Base-by-base conservation (phyloP, 2,329 filamentous ascomycete genomes). In the Cryphonectria japonica region DNA sequence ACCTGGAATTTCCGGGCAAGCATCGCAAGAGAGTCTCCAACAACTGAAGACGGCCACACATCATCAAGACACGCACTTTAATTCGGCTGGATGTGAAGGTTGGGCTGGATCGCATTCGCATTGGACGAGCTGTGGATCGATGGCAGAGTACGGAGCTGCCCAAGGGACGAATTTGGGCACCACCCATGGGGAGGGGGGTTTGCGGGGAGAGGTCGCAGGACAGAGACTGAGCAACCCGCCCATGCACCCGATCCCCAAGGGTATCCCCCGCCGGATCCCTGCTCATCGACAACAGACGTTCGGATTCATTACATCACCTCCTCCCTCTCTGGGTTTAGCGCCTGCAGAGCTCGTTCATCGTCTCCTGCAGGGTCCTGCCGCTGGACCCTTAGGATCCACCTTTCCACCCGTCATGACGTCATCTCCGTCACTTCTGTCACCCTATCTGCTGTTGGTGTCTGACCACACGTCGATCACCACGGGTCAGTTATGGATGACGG, bases 1-100 rank as follows among this genome's bases (percentile, higher is more conserved):
- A 97, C 73, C 87, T 95, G 69, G 92, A 95, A 74, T 91, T 93
- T 76, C 91, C 92, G n/a, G 92, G 93, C 76, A 88, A 88, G 80
- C 84, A 86, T 66, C 80, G 82, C 63, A 79, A 79, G 73, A 79
- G 83, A 46, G 80, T 75, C 67, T 74, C 59, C 57, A 67, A 41
- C 66, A 67, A 41, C 64, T 74, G 66, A 70, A 70, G 19, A 43
- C 14, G 26, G 39, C 5, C 9, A 14, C 34, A 32, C 63, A 26
- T 41, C 19, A 60, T 37, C 34, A 46, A 29, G 37, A 14, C 32
- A 19, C 11, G 22, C 50, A 57, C 43, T 19, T 22, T 6, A 34
- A 16, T 26, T 26, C 26, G 26, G 19, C 16, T 5, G 5, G 34
- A 22, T 43, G 34, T 26, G 8, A 59, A 14, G 37, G 32, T 54